Conservation (phyloP, 768 basidiomycete species). For the Rhizopogon vinicolor region DNA sequence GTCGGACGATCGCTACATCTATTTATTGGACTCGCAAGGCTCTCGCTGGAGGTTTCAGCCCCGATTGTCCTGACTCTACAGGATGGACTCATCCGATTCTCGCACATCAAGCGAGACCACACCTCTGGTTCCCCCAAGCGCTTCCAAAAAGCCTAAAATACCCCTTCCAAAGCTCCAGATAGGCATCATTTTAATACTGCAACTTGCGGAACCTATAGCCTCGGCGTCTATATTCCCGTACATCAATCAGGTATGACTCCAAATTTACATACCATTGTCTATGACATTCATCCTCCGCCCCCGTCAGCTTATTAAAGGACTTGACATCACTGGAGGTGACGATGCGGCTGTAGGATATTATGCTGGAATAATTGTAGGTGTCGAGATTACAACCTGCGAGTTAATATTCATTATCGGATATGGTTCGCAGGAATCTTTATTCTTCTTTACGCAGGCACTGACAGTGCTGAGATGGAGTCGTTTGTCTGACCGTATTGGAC, state of each 20-base stretch:
- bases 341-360: conserved; percentile 65
- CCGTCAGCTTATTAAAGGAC: conserved; percentile 50
- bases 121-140: too few relatives aligned
- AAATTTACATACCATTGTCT: too few relatives aligned
- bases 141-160: conserved; percentile 10
- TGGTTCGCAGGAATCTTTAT: conserved; percentile 49
- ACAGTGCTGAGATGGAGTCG: conserved; percentile 64
- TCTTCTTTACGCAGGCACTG: conserved; percentile 52
- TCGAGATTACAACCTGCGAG: background rate
- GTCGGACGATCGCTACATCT: too few relatives aligned
- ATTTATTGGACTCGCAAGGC: too few relatives aligned
- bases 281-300: too few relatives aligned
- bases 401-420: background rate
- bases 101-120: too few relatives aligned
- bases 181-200: conserved; percentile 31
- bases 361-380: conserved; percentile 51
- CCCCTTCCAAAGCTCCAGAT: conserved; percentile 36
- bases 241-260: conserved; percentile 35
- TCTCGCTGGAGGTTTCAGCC: too few relatives aligned
- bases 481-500: conserved; percentile 52
- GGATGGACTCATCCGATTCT: too few relatives aligned
- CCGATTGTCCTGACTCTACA: too few relatives aligned
- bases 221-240: conserved; percentile 42
- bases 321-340: conserved; percentile 60
- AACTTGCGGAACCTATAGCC: conserved; percentile 29